Percentiles rank a stretch among this genome's conserved stretches.
phyloP scores from a whole-genome alignment of 2,329 filamentous ascomycete genomes.

The Blastomyces silverae region DNA sequence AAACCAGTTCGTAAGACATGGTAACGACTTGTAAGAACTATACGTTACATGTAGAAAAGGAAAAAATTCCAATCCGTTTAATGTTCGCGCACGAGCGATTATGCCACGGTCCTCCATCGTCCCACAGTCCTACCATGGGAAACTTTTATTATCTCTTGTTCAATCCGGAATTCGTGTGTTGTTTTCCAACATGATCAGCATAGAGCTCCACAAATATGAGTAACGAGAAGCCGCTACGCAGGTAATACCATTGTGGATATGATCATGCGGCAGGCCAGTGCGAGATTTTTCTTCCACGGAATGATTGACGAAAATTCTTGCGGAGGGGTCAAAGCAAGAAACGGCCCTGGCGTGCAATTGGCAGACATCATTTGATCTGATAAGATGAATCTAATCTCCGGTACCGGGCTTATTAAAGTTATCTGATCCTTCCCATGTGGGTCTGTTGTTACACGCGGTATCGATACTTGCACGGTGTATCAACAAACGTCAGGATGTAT shows the following conservation, averaged over 20 bases:
- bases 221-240: background rate
- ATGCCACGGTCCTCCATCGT: background rate
- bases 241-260: background rate
- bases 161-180: background rate
- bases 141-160: background rate
- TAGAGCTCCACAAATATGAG: background rate
- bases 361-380: constrained; percentile 8
- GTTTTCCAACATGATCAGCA: background rate
- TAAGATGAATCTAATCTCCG: constrained; percentile 12
- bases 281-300: background rate
- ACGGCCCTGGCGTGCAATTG: background rate
- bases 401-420: constrained; percentile 6
- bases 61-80: background rate
- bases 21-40: background rate
- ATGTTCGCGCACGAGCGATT: no score
- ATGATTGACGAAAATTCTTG: background rate
- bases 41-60: background rate
- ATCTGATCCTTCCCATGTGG: constrained; percentile 15
- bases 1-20: background rate
- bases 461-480: background rate
- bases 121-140: background rate
- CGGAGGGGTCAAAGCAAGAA: background rate
- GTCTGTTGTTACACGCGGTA: background rate
- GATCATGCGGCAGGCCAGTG: background rate
- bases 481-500: background rate